Conservation (phyloP, 1,139 yeast species). For the Nakaseomyces kungkrabaensis region DNA sequence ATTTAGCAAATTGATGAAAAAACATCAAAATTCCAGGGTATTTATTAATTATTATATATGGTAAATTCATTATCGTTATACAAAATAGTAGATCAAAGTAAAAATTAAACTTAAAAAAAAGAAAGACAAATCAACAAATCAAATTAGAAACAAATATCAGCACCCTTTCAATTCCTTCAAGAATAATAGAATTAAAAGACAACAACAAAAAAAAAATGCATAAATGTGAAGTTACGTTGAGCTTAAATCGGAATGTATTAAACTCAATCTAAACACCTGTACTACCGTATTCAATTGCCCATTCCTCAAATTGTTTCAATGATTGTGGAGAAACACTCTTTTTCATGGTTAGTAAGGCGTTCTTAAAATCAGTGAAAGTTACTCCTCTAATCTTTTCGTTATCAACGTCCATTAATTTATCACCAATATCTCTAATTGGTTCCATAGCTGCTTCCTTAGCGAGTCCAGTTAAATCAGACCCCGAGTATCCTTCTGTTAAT, state of each 20-base stretch:
- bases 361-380: constrained; percentile 40
- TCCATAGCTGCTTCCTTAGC: constrained; percentile 74
- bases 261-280: constrained; percentile 25
- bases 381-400: constrained; percentile 47
- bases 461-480: constrained; percentile 53
- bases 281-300: constrained; percentile 37
- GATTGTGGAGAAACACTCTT: constrained; percentile 51
- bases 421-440: constrained; percentile 54
- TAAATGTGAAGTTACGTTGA: neutral
- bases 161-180: neutral
- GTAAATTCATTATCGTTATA: neutral
- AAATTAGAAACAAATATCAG: no score
- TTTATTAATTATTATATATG: neutral
- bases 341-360: constrained; percentile 43
- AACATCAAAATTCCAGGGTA: neutral
- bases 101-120: neutral
- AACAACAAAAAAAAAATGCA: neutral
- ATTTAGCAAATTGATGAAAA: no score
- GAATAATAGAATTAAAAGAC: neutral
- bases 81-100: neutral
- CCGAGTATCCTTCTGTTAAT: constrained; percentile 50
- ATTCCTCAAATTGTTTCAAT: constrained; percentile 41
- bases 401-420: constrained; percentile 43
- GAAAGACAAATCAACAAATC: neutral
- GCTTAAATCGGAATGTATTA: no score